Evolutionary conservation across 768 basidiomycete genomes (phyloP), one percentile per base, ranked within the genome.

Genomic region (Lactarius hatsudake): DNA sequence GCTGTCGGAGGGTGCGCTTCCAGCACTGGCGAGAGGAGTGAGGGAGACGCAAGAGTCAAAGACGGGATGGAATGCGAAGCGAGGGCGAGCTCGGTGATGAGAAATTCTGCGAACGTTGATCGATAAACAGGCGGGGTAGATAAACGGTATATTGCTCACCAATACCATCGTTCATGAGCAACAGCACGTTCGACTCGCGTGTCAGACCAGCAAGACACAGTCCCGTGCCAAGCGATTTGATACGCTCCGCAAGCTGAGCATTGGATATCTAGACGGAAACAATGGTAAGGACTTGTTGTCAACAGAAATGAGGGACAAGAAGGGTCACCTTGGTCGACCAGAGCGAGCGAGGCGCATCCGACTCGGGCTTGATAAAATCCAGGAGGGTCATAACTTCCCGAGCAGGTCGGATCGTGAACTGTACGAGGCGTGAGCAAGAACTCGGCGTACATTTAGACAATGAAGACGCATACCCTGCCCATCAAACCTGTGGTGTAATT

Each of bases 401-500:
- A 63, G 81, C 80, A 1, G 92, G 93, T 69, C 85, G 81, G 59
- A 86, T 69, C 23, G 91, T 88, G 72, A 94, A 90, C 93, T 94
- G 72, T 10, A 58, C 72, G 28, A 67, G 26, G 42, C n/a, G 12
- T 51, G 51, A 43, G 34, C 45, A 55, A 12, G 28, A 8, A 8
- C 54, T 71, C 55, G 70, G n/a, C 51, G 55, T 40, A 2, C 58
- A 60, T 23, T 3, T 15, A 40, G 57, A 34, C 40, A 60, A 30
- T 61, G 55, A 23, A 55, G 34, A 80, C 85, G 76, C 13, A 23
- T 77, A 88, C 94, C 80, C 89, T 86, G 72, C 86, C 94, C 86
- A 87, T 84, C 65, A 91, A 80, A 17, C 92, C 92, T 30, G 90
- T 93, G 17, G 90, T 86, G 81, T 95, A 97, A 79, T 92, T 94